phyloP scores from a whole-genome alignment of 176 grass and related monocot species.

The Tuctoria greenei region DNA sequence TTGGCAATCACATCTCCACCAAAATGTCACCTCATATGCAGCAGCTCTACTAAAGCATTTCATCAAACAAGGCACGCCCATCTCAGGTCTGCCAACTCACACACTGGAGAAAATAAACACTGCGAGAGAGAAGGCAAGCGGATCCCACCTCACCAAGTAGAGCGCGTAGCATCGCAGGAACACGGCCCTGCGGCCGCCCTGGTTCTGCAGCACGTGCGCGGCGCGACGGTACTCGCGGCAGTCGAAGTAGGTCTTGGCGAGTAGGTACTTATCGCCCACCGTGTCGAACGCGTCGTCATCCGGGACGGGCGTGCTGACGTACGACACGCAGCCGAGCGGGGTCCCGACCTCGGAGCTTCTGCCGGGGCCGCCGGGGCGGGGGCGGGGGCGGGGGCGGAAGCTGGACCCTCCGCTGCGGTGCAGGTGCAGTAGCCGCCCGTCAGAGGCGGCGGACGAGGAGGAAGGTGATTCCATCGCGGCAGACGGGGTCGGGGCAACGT shows the following conservation, averaged over 20 bases:
- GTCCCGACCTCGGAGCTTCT: conserved; percentile 45
- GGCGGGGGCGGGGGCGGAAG: conserved; percentile 68
- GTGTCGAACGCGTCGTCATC: conserved; percentile 67
- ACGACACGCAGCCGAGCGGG: conserved; percentile 77
- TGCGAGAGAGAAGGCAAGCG: neutral
- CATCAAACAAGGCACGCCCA: conserved; percentile 35
- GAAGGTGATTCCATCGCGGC: conserved; percentile 42
- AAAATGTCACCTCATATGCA: neutral
- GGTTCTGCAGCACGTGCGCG: conserved; percentile 62
- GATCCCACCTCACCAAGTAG: conserved; percentile 53
- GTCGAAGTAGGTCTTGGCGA: conserved; percentile 97
- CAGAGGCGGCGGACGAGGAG: conserved; percentile 47
- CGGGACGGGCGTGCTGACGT: conserved; percentile 83
- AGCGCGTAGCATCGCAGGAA: conserved; percentile 99
- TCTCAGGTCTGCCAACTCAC: conserved; percentile 27
- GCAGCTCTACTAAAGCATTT: conserved; percentile 42
- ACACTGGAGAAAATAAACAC: conserved; percentile 2
- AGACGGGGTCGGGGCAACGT: conserved; percentile 41
- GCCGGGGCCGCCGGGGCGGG: conserved; percentile 46
- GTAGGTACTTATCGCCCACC: conserved; percentile 79
- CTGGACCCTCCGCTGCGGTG: conserved; percentile 64
- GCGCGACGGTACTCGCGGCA: conserved; percentile 93
- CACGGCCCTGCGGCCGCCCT: conserved; percentile 64
- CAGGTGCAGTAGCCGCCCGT: conserved; percentile 53
- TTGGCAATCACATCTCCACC: neutral